Evolutionary conservation across 1,284 basidiomycete species (phyloP).

Genomic region (Rhodotorula sp.): DNA sequence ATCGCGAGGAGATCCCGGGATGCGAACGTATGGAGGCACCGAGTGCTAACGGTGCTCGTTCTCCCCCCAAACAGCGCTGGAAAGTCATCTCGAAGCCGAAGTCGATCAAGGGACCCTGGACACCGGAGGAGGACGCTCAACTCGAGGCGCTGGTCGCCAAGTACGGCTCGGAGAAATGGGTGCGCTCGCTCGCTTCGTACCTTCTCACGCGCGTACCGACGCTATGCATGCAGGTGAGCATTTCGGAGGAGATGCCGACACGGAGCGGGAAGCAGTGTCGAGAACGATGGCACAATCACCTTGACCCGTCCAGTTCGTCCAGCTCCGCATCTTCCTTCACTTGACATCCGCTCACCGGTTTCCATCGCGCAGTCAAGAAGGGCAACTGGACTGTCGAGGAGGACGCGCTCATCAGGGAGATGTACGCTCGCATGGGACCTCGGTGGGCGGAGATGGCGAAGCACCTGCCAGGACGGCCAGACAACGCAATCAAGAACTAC

Average conservation of each 20-base stretch:
- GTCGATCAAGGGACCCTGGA: conserved; percentile 44
- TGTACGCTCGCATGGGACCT: conserved; percentile 42
- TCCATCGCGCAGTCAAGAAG: conserved; percentile 39
- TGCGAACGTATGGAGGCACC: background rate
- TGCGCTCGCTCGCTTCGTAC: conserved; percentile 1
- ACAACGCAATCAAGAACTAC: conserved; percentile 47
- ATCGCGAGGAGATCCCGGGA: background rate
- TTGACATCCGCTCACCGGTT: too few relatives aligned
- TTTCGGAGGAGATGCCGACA: conserved; percentile 41
- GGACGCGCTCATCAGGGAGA: conserved; percentile 40
- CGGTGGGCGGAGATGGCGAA: conserved; percentile 46
- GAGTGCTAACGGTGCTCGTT: background rate
- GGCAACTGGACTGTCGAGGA: conserved; percentile 43
- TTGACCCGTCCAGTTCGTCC: conserved; percentile 43
- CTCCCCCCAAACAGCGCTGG: conserved; percentile 28
- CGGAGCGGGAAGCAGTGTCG: conserved; percentile 46
- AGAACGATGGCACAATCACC: conserved; percentile 47
- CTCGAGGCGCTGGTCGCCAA: conserved; percentile 39
- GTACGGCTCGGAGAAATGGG: conserved; percentile 45
- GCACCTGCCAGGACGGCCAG: conserved; percentile 43
- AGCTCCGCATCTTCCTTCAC: background rate
- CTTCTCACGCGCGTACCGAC: background rate
- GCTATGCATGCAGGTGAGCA: conserved; percentile 21
- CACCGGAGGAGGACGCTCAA: conserved; percentile 37
- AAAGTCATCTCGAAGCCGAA: conserved; percentile 28